phyloP scores from a whole-genome alignment of 2,329 filamentous ascomycete genomes.

The Simplicillium aogashimaense region DNA sequence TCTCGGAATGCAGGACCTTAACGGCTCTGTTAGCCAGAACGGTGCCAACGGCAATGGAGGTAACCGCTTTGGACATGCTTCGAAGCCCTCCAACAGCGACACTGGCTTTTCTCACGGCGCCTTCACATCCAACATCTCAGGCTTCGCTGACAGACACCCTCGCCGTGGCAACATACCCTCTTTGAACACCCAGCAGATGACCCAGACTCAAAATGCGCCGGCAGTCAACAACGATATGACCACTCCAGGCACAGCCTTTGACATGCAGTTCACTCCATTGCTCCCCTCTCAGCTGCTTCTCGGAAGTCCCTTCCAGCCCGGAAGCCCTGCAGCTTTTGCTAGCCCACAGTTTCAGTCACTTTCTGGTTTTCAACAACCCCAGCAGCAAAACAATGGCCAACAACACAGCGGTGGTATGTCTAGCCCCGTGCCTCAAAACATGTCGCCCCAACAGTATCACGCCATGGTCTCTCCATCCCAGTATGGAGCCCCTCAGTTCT shows the following conservation, averaged over 20 bases:
- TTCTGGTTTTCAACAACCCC: slow-evolving; percentile 55
- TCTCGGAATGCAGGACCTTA: slow-evolving; percentile 86
- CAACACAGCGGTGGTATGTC: slow-evolving; percentile 53
- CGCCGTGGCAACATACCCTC: slow-evolving; percentile 78
- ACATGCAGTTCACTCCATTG: slow-evolving; percentile 97
- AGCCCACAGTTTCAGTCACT: slow-evolving; percentile 88
- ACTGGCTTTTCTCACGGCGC: slow-evolving; percentile 90
- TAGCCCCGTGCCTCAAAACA: slow-evolving; percentile 66
- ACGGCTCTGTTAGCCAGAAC: slow-evolving; percentile 28
- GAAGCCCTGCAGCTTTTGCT: slow-evolving; percentile 79
- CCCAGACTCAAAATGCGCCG: slow-evolving; percentile 22
- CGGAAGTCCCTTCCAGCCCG: slow-evolving; percentile 93
- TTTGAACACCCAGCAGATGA: slow-evolving; percentile 76
- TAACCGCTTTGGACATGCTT: slow-evolving; percentile 61
- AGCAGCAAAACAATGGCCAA: slow-evolving; percentile 42
- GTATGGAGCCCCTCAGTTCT: slow-evolving; percentile 74
- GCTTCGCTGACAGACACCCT: slow-evolving; percentile 79
- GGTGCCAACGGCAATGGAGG: slow-evolving; percentile 42
- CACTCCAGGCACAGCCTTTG: slow-evolving; percentile 79
- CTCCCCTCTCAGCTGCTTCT: slow-evolving; percentile 90
- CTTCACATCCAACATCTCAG: slow-evolving; percentile 76
- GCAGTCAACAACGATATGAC: slow-evolving; percentile 62
- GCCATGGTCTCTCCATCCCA: slow-evolving; percentile 77
- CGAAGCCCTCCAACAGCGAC: slow-evolving; percentile 74
- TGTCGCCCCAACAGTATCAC: slow-evolving; percentile 79